A percentile compares a stretch with the other conserved stretches of the same genome.
Conservation (phyloP, 2,329 filamentous ascomycete species). For the Pseudonectria buxi region DNA sequence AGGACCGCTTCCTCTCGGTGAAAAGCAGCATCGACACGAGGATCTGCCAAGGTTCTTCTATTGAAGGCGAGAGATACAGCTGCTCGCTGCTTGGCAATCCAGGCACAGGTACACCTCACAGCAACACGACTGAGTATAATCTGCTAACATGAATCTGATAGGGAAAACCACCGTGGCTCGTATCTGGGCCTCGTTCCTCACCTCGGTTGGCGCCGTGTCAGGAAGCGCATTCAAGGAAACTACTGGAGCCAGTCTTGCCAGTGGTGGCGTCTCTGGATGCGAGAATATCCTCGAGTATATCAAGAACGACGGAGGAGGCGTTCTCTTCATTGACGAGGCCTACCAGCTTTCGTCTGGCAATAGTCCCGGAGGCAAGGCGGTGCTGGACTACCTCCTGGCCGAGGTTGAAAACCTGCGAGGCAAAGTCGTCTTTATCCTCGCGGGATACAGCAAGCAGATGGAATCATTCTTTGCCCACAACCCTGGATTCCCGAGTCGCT, state of each 20-base stretch:
- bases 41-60: slow-evolving; percentile 48
- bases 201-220: slow-evolving; percentile 54
- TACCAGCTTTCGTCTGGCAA: slow-evolving; percentile 63
- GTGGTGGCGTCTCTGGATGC: slow-evolving; percentile 51
- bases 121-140: not conserved
- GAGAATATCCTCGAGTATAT: slow-evolving; percentile 45
- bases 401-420: slow-evolving; percentile 67
- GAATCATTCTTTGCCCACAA: slow-evolving; percentile 71
- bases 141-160: slow-evolving; percentile 11
- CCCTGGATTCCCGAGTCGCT: slow-evolving; percentile 60
- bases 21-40: slow-evolving; percentile 57
- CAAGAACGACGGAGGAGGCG: slow-evolving; percentile 54
- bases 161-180: slow-evolving; percentile 69
- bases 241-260: slow-evolving; percentile 60
- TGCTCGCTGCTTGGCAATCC: slow-evolving; percentile 64
- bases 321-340: slow-evolving; percentile 72
- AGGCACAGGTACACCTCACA: slow-evolving; percentile 52
- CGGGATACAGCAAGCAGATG: slow-evolving; percentile 70
- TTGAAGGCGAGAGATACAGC: slow-evolving; percentile 54
- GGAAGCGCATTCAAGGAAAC: slow-evolving; percentile 58
- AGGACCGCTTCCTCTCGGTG: slow-evolving; percentile 54
- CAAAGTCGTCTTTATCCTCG: slow-evolving; percentile 64
- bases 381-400: slow-evolving; percentile 64
- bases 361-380: slow-evolving; percentile 49
- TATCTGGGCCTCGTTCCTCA: slow-evolving; percentile 60